phyloP scores from a whole-genome alignment of 1,284 basidiomycete genomes.

The Trametes pubescens region DNA sequence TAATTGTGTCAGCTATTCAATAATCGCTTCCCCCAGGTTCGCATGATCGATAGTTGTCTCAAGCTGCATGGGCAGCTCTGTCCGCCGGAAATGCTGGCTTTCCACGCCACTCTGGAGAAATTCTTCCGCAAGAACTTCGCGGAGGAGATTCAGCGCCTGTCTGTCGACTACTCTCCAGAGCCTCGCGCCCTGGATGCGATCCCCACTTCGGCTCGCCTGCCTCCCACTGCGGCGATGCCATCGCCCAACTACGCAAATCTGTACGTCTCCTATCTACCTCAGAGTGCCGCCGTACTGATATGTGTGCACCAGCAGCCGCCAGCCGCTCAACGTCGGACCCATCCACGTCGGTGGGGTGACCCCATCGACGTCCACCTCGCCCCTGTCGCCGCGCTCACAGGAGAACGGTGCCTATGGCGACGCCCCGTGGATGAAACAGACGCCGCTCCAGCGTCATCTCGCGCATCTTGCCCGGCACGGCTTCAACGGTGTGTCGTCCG shows the following conservation, averaged over 20 bases:
- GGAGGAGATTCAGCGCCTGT: slow-evolving; percentile 83
- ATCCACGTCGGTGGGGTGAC: slow-evolving; percentile 30
- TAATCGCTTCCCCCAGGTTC: slow-evolving; percentile 55
- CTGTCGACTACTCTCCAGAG: slow-evolving; percentile 49
- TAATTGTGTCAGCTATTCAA: slow-evolving; percentile 1
- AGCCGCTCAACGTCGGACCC: slow-evolving; percentile 32
- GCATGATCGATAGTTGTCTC: slow-evolving; percentile 85
- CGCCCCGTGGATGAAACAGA: slow-evolving; percentile 59
- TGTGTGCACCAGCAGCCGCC: slow-evolving; percentile 20
- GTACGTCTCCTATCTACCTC: slow-evolving; percentile 9
- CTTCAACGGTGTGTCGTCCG: slow-evolving; percentile 79
- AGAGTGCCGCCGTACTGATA: slow-evolving; percentile 1
- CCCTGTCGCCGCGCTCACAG: slow-evolving; percentile 38
- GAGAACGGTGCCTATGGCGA: slow-evolving; percentile 33
- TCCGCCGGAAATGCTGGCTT: slow-evolving; percentile 86
- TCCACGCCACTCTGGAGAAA: slow-evolving; percentile 90
- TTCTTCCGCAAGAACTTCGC: slow-evolving; percentile 92
- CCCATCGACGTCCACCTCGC: slow-evolving; percentile 52
- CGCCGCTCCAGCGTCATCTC: slow-evolving; percentile 78
- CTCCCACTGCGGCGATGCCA: slow-evolving; percentile 30
- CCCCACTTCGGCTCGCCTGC: slow-evolving; percentile 27
- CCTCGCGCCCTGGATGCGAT: slow-evolving; percentile 36
- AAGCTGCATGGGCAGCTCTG: slow-evolving; percentile 86
- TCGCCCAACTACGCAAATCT: slow-evolving; percentile 29
- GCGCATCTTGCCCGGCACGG: slow-evolving; percentile 82